Base-by-base conservation (phyloP, 805 yeast species). In the Brettanomyces bruxellensis region DNA sequence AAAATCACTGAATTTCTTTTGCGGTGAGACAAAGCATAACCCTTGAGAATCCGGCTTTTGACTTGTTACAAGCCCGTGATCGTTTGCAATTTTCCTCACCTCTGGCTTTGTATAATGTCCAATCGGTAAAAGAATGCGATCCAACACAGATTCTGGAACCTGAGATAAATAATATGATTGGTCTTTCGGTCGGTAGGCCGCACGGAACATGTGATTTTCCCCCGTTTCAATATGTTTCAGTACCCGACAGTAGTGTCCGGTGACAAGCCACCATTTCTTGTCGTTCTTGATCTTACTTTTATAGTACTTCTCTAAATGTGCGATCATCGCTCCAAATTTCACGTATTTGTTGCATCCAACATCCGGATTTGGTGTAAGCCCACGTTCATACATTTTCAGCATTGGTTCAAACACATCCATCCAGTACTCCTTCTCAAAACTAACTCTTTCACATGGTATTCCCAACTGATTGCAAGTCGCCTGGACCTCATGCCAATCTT, bases 301-400 rank as follows among this genome's bases (percentile, higher is more conserved):
- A 50, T 71, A 69, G 46, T 63, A 67, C 1, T 52, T 38, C 34
- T 70, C 59, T 35, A 88, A 61, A 56, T 79, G 74, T 14, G 80
- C 75, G 4, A 81, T 63, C 65, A 93, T 70, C 46, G 71, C 73
- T 2, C 99, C 98, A 67, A 93, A 93, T 61, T 93, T 93, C 53
- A 93, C 84, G 59, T 78, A 76, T 48, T 75, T 73, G 62, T 93
- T 93, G 61, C 99, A 93, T 18, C 82, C 79, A 22, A 90, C 82
- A 60, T 93, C 99, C 1, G 99, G 98, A 55, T 93, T 93, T 0
- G 99, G 99, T 1, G 99, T 93, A 38, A 72, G 55, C 0, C 99
- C 99, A 8, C 51, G 57, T 34, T 71, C 66, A 60, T 90, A 93
- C 56, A 70, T 72, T 3, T 76, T 76, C 23, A 93, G 64, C 97